A percentile compares a stretch with the other conserved stretches of the same genome.
Conservation (phyloP, 306 rosid genomes). For the Citrullus mucosospermus region DNA sequence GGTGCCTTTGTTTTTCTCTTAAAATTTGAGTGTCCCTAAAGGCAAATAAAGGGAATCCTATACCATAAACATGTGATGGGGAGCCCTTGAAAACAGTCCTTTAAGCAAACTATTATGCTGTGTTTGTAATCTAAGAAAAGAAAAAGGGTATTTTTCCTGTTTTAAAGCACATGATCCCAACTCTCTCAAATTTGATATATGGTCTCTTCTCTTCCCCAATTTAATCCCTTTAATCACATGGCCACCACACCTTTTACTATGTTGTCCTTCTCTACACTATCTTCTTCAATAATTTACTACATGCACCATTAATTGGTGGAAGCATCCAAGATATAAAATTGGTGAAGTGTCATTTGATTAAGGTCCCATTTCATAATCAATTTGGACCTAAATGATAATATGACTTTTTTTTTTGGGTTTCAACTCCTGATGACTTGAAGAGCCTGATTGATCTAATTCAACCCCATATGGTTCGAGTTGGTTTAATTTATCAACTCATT, state of each 20-base stretch:
- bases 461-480: no score
- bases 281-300: background rate
- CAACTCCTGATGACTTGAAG: no score
- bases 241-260: background rate
- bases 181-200: background rate
- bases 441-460: no score
- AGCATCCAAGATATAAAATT: background rate
- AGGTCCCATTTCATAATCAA: background rate
- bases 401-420: no score
- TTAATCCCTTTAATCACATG: conserved; percentile 2
- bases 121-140: background rate
- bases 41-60: conserved; percentile 3
- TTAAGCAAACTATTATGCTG: background rate
- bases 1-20: background rate
- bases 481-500: no score
- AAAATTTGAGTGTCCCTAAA: background rate
- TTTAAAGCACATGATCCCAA: conserved; percentile 5
- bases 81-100: background rate
- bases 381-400: no score
- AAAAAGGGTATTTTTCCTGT: background rate
- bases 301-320: background rate
- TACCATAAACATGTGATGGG: background rate
- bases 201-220: background rate
- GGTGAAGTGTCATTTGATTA: background rate
- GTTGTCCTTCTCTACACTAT: background rate